Conservation (phyloP, 1,284 basidiomycete species). For the Austroboletus novae-zelandiae region DNA sequence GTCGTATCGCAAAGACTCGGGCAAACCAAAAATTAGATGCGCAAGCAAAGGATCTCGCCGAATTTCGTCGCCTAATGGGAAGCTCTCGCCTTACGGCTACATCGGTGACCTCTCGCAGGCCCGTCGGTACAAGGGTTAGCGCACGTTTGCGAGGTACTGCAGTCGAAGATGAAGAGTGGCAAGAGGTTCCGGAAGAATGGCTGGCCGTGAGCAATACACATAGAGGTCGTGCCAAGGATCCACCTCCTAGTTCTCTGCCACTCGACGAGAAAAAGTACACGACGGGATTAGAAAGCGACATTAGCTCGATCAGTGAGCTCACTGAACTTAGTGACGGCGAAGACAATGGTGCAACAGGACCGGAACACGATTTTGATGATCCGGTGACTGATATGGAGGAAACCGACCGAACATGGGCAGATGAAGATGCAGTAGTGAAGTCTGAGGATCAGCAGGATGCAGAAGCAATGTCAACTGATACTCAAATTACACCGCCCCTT, state of each 20-base stretch:
- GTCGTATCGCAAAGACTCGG: constrained; percentile 65
- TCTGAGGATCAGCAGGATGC: constrained; percentile 4
- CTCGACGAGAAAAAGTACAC: constrained; percentile 29
- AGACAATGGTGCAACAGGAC: constrained; percentile 8
- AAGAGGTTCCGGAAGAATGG: constrained; percentile 77
- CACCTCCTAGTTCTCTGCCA: constrained; percentile 7
- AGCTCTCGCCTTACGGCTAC: constrained; percentile 22
- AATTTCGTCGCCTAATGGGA: constrained; percentile 50
- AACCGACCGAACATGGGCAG: neutral
- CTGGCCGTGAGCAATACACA: constrained; percentile 36
- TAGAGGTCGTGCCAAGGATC: constrained; percentile 11
- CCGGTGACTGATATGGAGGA: constrained; percentile 4
- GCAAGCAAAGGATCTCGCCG: constrained; percentile 66
- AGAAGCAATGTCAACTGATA: neutral
- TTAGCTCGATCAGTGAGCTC: constrained; percentile 60
- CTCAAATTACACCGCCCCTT: constrained; percentile 12
- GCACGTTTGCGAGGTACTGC: constrained; percentile 55
- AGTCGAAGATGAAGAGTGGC: constrained; percentile 66
- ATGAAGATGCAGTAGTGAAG: neutral
- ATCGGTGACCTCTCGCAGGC: constrained; percentile 27
- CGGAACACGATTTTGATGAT: constrained; percentile 12
- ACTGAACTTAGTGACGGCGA: constrained; percentile 62
- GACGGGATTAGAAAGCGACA: constrained; percentile 56
- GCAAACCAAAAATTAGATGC: constrained; percentile 65
- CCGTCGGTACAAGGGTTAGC: constrained; percentile 62